These are phyloP conservation scores for Penicillium manginii DNA, from an alignment of 495 filamentous ascomycete species.

Conservation along the genomic window DNA sequence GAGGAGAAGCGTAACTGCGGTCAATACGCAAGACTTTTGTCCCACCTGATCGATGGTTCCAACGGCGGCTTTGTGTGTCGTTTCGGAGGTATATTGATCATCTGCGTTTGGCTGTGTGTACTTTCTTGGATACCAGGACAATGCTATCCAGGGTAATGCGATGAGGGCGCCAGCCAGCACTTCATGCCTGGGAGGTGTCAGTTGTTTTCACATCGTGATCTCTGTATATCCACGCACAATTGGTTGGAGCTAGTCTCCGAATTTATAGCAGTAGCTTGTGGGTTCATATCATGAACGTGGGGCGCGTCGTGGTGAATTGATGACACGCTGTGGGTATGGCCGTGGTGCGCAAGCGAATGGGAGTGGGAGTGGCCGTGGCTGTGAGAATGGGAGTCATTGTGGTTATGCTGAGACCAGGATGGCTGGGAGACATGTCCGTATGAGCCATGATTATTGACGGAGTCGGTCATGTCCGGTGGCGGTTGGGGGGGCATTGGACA, in stretches of 20 bases:
- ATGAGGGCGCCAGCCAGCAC: slow-evolving; percentile 35
- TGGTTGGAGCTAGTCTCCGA: slow-evolving; percentile 9
- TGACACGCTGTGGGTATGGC: slow-evolving; percentile 21
- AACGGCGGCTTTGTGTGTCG: background rate
- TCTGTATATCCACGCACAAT: slow-evolving; percentile 19
- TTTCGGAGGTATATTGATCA: slow-evolving; percentile 5
- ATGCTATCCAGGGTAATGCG: slow-evolving; percentile 44
- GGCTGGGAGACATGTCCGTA: slow-evolving; percentile 28
- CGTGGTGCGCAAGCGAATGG: slow-evolving; percentile 22
- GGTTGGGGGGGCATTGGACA: slow-evolving; percentile 22
- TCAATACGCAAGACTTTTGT: slow-evolving; percentile 25
- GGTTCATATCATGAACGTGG: slow-evolving; percentile 23
- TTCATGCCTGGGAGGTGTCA: slow-evolving; percentile 30
- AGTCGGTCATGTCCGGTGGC: slow-evolving; percentile 22
- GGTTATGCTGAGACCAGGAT: slow-evolving; percentile 23
- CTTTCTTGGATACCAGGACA: slow-evolving; percentile 46
- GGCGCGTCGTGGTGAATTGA: slow-evolving; percentile 21
- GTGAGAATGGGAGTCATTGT: slow-evolving; percentile 34
- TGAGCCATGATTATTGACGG: slow-evolving; percentile 18
- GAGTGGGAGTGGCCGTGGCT: slow-evolving; percentile 19
- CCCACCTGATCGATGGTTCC: slow-evolving; percentile 17
- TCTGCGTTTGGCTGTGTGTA: slow-evolving; percentile 20
- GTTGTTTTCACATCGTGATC: slow-evolving; percentile 17
- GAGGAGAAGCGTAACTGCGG: slow-evolving; percentile 32
- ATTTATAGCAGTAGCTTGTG: background rate